Percentiles rank a stretch among this genome's conserved stretches.
phyloP scores from a whole-genome alignment of 495 filamentous ascomycete genomes.

The Stereocaulon alpinum region DNA sequence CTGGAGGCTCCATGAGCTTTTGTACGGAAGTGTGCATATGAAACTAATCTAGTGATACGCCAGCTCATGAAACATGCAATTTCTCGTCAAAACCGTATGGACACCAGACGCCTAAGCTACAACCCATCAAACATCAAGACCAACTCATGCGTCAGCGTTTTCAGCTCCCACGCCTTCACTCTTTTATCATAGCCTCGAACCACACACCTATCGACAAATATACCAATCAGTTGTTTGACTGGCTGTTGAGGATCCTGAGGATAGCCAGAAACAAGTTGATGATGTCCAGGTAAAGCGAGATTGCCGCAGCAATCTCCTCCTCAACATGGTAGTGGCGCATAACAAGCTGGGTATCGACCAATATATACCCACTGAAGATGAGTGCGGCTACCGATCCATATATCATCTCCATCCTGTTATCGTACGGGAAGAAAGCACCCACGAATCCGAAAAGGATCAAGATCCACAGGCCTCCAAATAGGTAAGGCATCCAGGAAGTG shows the following conservation, averaged over 20 bases:
- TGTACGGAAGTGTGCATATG: background rate
- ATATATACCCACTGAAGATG: conserved; percentile 86
- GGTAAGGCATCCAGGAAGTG: conserved; percentile 88
- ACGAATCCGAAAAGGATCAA: conserved; percentile 89
- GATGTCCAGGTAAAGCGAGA: conserved; percentile 90
- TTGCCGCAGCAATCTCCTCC: conserved; percentile 95
- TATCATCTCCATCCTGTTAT: conserved; percentile 65
- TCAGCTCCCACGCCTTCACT: background rate
- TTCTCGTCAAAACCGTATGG: background rate
- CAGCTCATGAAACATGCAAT: background rate
- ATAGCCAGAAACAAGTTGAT: conserved; percentile 95
- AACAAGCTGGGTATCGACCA: conserved; percentile 92
- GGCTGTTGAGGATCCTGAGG: conserved; percentile 78
- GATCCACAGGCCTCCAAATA: conserved; percentile 84
- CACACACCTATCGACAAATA: background rate
- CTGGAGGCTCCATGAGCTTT: background rate
- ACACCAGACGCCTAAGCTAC: background rate
- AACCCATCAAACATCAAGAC: background rate
- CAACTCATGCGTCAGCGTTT: background rate
- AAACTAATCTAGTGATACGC: background rate
- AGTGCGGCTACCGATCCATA: conserved; percentile 74
- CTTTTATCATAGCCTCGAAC: background rate
- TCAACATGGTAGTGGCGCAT: conserved; percentile 94
- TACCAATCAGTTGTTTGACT: conserved; percentile 59
- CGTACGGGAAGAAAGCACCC: conserved; percentile 70